Evolutionary conservation across 495 filamentous ascomycete species (phyloP), one percentile per base, ranked within the genome.

Genomic region (Lasiosphaeria miniovina): DNA sequence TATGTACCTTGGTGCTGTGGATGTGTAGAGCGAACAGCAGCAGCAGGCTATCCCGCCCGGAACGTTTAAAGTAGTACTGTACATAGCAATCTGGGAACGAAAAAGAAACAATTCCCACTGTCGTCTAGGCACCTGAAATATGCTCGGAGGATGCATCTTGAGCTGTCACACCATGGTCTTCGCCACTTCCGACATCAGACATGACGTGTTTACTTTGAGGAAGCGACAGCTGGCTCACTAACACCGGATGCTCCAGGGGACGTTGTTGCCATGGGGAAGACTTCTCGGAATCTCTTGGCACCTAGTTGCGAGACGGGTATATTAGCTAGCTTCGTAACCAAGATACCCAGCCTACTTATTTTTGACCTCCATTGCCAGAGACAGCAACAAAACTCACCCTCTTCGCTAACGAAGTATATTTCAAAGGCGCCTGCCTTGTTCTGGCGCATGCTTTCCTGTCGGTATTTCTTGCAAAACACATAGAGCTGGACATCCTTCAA

Each of bases 381-480:
- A 24, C 1, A 24, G 24, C 24, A 24, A 24, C 24, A 24, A 24
- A 0, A 56, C 61, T 45, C 38, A 71, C 70, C 77, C 67, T 78
- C 75, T 38, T 75, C 71, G 31, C 70, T 68, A 24, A 66, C 72
- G 62, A 81, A 81, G 31, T 70, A 62, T 7, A 81, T 69, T 64
- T 81, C 77, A 54, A 78, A 81, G 0, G 75, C 72, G 7, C 72
- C 72, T 0, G 64, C 62, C 32, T 72, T 74, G 24, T 76, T 78
- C 52, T 70, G 72, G 5, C 78, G 71, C 71, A 79, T 78, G 48
- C 72, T 64, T 45, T 74, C 68, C 41, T 79, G 77, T 2, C 72
- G 66, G 62, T 90, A 92, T 1, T 83, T 76, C 6, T 81, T 68
- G 58, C 80, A 86, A 64, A 90, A 87, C 4, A 90, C 77, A 51